Evolutionary conservation across 441 rosid species (phyloP).

Genomic region (Kokia cookei): DNA sequence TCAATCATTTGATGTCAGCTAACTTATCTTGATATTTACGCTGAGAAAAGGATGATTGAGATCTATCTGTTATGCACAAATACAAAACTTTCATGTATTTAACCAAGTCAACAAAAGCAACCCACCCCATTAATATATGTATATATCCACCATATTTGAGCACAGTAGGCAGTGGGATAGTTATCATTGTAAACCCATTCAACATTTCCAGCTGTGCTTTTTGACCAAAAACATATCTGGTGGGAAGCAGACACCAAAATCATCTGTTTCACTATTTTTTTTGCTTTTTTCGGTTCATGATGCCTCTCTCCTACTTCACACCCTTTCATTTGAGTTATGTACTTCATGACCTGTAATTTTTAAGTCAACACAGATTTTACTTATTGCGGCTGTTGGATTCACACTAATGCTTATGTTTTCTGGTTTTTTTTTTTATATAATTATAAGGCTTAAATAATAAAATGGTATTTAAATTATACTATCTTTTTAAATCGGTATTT

Average conservation of each 20-base stretch:
- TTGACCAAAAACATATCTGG: not conserved
- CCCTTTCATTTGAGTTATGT: not conserved
- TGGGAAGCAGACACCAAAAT: not conserved
- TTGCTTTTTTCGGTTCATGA: not conserved
- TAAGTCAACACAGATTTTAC: not conserved
- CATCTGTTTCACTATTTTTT: not conserved
- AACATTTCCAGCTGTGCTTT: not conserved
- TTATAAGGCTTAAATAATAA: too few species aligned
- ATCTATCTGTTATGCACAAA: conserved; percentile 3
- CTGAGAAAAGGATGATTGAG: not conserved
- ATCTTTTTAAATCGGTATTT: too few species aligned
- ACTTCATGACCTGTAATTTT: not conserved
- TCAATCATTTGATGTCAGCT: not conserved
- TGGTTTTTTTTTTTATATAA: too few species aligned
- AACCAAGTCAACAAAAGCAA: too few species aligned
- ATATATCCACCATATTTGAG: not conserved
- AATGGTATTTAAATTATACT: too few species aligned
- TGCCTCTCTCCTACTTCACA: not conserved
- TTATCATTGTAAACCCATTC: not conserved
- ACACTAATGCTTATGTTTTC: not conserved
- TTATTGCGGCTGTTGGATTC: not conserved
- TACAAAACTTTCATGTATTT: too few species aligned
- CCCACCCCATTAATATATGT: too few species aligned
- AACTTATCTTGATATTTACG: too few species aligned
- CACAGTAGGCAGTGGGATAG: not conserved